Percentiles rank a stretch among this genome's conserved stretches.
Conservation (phyloP, 2,329 filamentous ascomycete species). For the Curvularia hawaiiensis region DNA sequence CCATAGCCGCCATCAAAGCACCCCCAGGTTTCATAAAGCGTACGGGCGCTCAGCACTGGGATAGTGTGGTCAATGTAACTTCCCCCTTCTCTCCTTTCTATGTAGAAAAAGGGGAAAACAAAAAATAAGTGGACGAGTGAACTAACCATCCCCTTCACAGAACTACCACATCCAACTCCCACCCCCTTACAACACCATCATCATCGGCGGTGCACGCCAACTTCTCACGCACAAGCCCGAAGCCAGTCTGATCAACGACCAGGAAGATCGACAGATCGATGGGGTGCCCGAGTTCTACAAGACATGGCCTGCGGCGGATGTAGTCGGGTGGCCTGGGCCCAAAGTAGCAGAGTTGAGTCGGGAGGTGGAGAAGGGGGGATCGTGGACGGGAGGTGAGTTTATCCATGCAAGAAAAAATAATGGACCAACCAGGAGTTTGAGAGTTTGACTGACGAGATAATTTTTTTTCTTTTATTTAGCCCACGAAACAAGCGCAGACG, state of each 20-base stretch:
- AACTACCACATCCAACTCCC: slow-evolving; percentile 19
- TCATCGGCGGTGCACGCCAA: slow-evolving; percentile 17
- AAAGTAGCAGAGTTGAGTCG: slow-evolving; percentile 9
- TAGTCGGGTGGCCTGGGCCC: slow-evolving; percentile 7
- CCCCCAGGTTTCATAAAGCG: slow-evolving; percentile 15
- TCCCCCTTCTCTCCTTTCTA: neutral
- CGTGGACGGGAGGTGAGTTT: slow-evolving; percentile 17
- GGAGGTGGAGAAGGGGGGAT: slow-evolving; percentile 10
- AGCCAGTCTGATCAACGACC: slow-evolving; percentile 7
- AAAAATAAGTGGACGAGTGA: too few species aligned
- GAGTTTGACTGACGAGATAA: neutral
- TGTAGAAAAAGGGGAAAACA: neutral
- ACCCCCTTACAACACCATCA: slow-evolving; percentile 18
- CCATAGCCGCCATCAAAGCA: slow-evolving; percentile 14
- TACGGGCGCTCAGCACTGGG: slow-evolving; percentile 21
- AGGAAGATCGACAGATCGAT: slow-evolving; percentile 11
- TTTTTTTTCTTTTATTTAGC: neutral
- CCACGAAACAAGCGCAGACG: slow-evolving; percentile 8
- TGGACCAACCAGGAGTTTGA: too few species aligned
- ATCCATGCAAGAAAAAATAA: neutral
- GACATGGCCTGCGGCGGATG: slow-evolving; percentile 15
- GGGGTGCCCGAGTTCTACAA: slow-evolving; percentile 14
- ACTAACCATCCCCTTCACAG: neutral
- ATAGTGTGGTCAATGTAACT: slow-evolving; percentile 14
- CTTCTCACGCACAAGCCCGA: slow-evolving; percentile 12